Percentiles rank a stretch among this genome's conserved stretches.
Evolutionary conservation across 208 protist species (phyloP).

Genomic region (Wallacemonas sp.): DNA sequence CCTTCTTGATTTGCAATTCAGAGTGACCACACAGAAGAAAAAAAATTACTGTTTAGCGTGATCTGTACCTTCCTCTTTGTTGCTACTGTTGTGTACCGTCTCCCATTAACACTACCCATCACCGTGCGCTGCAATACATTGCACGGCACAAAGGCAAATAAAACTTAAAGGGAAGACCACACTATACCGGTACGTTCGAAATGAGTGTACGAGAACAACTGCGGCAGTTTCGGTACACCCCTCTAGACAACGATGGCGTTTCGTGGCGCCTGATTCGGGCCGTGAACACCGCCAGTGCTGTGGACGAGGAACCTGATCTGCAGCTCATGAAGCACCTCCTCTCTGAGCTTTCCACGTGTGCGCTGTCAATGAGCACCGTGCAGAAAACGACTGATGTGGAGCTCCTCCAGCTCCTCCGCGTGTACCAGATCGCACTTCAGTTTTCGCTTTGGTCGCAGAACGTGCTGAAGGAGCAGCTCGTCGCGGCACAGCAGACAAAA

Average conservation of each 20-base stretch:
- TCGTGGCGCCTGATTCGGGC: slow-evolving; percentile 61
- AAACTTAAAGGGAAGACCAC: too few relatives aligned
- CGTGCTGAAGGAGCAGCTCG: slow-evolving; percentile 64
- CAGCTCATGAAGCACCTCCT: slow-evolving; percentile 69
- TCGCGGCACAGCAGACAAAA: slow-evolving; percentile 41
- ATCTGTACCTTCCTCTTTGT: too few relatives aligned
- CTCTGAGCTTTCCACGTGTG: slow-evolving; percentile 35
- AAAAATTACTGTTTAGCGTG: too few relatives aligned
- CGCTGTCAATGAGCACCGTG: slow-evolving; percentile 29
- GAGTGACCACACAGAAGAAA: too few relatives aligned
- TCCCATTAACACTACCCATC: too few relatives aligned
- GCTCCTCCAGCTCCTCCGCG: slow-evolving; percentile 60
- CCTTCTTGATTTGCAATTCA: slow-evolving; percentile 9
- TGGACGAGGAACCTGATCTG: slow-evolving; percentile 54
- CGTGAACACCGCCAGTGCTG: slow-evolving; percentile 47
- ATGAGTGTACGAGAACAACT: slow-evolving; percentile 47
- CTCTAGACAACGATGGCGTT: slow-evolving; percentile 21
- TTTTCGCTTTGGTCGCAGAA: slow-evolving; percentile 85
- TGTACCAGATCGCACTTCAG: slow-evolving; percentile 73
- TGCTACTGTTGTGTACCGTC: too few relatives aligned
- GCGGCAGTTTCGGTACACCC: slow-evolving; percentile 51
- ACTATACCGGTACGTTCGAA: too few relatives aligned
- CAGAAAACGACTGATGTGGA: slow-evolving; percentile 47
- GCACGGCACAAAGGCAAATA: too few relatives aligned
- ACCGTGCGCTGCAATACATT: too few relatives aligned